Conservation (phyloP, 2,329 filamentous ascomycete genomes). For the Orbilia quercus region DNA sequence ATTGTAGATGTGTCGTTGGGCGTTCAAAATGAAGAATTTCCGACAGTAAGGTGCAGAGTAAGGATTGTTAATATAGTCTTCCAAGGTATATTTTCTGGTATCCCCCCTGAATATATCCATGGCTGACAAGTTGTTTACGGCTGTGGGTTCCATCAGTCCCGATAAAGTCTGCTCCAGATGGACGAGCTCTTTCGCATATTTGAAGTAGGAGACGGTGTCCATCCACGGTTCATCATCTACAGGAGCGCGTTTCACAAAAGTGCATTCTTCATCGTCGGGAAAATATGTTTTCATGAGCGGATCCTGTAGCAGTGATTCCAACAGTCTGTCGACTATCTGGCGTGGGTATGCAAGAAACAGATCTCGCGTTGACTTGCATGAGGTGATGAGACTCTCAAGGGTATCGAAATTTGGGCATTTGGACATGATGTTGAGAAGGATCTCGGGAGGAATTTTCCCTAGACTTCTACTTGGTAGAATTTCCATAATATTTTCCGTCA, state of each 20-base stretch:
- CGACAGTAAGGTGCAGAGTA: no score
- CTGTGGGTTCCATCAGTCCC: not conserved
- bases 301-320: not conserved
- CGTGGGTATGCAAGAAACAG: not conserved
- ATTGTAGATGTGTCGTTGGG: no score
- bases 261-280: not conserved
- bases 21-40: no score
- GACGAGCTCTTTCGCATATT: not conserved
- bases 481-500: no score
- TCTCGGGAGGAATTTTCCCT: not conserved
- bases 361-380: not conserved
- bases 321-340: not conserved
- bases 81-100: not conserved
- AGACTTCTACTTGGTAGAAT: not conserved
- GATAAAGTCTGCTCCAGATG: not conserved
- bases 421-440: not conserved
- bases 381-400: not conserved
- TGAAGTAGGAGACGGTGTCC: not conserved
- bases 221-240: not conserved
- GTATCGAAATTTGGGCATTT: not conserved
- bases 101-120: not conserved
- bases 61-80: not conserved
- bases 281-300: not conserved
- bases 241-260: not conserved
- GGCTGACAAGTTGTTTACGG: not conserved